A percentile compares a stretch with the other conserved stretches of the same genome.
Conservation (phyloP, 495 filamentous ascomycete genomes). For the Tuber indicum region DNA sequence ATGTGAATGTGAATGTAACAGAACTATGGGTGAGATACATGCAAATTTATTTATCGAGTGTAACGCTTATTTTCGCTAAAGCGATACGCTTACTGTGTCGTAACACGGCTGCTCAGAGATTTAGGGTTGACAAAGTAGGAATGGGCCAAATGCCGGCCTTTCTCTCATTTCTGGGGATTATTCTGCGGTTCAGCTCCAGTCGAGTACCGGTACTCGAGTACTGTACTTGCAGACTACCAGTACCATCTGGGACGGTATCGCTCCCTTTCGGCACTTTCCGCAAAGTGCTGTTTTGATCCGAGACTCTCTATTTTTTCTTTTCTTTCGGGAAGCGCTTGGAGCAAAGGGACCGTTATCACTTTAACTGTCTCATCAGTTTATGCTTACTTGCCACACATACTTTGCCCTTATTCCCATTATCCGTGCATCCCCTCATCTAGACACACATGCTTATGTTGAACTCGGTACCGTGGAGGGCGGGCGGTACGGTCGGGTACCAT, state of each 20-base stretch:
- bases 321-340: slow-evolving; percentile 1
- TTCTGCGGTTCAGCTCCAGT: too few relatives aligned
- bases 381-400: not conserved
- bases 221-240: too few relatives aligned
- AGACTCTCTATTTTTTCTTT: not conserved
- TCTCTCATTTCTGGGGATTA: not conserved
- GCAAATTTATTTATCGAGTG: not conserved
- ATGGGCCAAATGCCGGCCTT: not conserved
- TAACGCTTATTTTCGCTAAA: not conserved
- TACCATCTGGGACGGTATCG: not conserved
- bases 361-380: not conserved
- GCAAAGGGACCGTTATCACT: not conserved
- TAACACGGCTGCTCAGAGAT: not conserved
- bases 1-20: too few relatives aligned
- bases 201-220: not conserved
- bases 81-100: not conserved
- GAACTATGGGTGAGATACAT: not conserved
- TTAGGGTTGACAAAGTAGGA: not conserved
- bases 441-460: not conserved
- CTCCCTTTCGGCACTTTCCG: not conserved
- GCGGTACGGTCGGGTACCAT: not conserved
- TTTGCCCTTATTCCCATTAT: not conserved
- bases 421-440: not conserved
- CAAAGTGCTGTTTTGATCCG: not conserved
- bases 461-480: not conserved